These are phyloP conservation scores for Mucor saturninus DNA, from an alignment of 371 early-diverging fungal genomes.

Conservation along the genomic window DNA sequence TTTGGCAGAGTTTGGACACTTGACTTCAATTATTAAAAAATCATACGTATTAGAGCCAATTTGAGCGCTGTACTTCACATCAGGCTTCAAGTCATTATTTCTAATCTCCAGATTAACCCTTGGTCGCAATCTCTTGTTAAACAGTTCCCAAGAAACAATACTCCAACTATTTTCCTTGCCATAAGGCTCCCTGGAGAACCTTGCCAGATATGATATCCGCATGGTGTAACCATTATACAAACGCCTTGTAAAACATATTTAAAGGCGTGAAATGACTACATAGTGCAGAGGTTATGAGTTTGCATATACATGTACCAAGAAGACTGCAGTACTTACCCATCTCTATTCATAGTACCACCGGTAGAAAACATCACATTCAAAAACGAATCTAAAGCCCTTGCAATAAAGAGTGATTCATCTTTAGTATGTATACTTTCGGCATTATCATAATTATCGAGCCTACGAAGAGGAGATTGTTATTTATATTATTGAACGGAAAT, in stretches of 20 bases:
- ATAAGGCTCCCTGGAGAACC: too few species aligned
- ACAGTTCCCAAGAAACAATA: too few species aligned
- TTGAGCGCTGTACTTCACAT: constrained; percentile 14
- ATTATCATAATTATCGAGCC: constrained; percentile 11
- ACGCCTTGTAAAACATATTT: too few species aligned
- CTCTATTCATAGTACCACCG: constrained; percentile 9
- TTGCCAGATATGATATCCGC: too few species aligned
- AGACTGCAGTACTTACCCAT: constrained; percentile 14
- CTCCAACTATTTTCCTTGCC: too few species aligned
- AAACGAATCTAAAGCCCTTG: constrained; percentile 11
- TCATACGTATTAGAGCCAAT: constrained; percentile 7
- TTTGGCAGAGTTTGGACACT: constrained; percentile 10
- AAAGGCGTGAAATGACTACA: constrained; percentile 10
- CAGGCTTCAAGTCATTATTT: constrained; percentile 10
- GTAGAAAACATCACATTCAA: constrained; percentile 9
- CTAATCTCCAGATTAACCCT: too few species aligned
- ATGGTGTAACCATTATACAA: too few species aligned
- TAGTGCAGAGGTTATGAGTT: constrained; percentile 12
- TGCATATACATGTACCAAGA: not conserved
- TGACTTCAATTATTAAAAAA: constrained; percentile 14
- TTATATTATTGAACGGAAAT: constrained; percentile 3
- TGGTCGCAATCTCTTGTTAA: too few species aligned
- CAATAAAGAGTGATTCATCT: constrained; percentile 13
- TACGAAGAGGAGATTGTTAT: constrained; percentile 6
- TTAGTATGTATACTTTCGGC: constrained; percentile 1